phyloP scores from a whole-genome alignment of 1,284 basidiomycete species.

The Ganoderma multipileum region DNA sequence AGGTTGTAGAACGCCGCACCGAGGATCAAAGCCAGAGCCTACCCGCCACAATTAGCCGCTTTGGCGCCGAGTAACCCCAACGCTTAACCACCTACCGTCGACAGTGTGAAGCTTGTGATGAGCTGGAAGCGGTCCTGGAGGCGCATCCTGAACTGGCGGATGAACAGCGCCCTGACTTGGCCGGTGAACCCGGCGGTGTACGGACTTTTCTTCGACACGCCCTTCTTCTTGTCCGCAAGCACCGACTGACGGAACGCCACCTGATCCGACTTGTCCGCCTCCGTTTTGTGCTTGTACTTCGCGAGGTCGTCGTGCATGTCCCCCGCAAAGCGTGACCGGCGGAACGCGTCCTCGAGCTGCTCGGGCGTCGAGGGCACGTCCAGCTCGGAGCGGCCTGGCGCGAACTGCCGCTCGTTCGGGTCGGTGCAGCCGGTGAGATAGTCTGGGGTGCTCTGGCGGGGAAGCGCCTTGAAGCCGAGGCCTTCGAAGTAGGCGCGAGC shows the following conservation, averaged over 20 bases:
- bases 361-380: conserved; percentile 81
- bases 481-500: conserved; percentile 83
- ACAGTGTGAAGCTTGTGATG: conserved; percentile 70
- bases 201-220: conserved; percentile 84
- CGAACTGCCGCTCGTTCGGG: conserved; percentile 86
- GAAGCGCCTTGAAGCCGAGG: conserved; percentile 77
- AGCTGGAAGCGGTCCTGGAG: conserved; percentile 88
- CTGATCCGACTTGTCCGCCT: conserved; percentile 69
- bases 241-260: conserved; percentile 82
- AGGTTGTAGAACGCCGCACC: conserved; percentile 81
- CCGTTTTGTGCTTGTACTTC: conserved; percentile 73
- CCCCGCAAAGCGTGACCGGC: conserved; percentile 56
- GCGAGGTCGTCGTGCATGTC: conserved; percentile 58
- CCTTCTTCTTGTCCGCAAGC: conserved; percentile 80
- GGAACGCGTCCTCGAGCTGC: conserved; percentile 75
- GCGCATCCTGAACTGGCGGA: conserved; percentile 80
- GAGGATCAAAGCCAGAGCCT: conserved; percentile 73
- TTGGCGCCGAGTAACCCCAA: background rate
- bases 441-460: conserved; percentile 79
- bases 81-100: conserved; percentile 47
- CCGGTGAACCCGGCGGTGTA: conserved; percentile 85
- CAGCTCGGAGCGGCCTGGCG: conserved; percentile 65
- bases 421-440: conserved; percentile 87
- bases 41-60: conserved; percentile 24
- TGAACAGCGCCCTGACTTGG: conserved; percentile 77